phyloP scores from a whole-genome alignment of 2,329 filamentous ascomycete species.

The Aspergillus flavus region DNA sequence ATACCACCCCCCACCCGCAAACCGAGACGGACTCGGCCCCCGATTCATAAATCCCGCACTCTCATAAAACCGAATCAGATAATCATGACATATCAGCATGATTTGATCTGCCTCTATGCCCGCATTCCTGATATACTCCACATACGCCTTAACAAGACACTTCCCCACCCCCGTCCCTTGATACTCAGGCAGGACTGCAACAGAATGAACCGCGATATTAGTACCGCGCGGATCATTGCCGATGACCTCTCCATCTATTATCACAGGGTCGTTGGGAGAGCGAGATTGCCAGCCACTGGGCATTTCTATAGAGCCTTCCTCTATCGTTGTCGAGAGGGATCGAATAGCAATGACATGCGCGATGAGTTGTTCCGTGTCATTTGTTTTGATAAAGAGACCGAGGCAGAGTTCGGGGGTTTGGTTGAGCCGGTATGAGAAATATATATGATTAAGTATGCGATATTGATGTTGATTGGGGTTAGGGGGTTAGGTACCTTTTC shows the following conservation, averaged over 20 bases:
- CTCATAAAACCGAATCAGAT: conserved; percentile 3
- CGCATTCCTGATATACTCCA: background rate
- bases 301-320: background rate
- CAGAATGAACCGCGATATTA: conserved; percentile 1
- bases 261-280: background rate
- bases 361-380: background rate
- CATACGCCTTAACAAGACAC: background rate
- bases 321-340: background rate
- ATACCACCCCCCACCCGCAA: conserved; percentile 3
- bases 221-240: background rate
- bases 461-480: background rate
- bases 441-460: background rate
- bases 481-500: background rate
- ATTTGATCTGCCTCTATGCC: background rate
- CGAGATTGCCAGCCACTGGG: background rate
- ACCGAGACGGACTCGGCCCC: background rate
- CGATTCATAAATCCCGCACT: background rate
- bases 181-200: background rate
- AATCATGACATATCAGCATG: background rate
- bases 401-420: conserved; percentile 4
- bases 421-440: background rate
- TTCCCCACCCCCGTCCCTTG: background rate
- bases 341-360: background rate
- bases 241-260: background rate
- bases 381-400: background rate